These are phyloP conservation scores for Schizosaccharomyces octosporus DNA, from an alignment of 805 yeast species.

Conservation along the genomic window DNA sequence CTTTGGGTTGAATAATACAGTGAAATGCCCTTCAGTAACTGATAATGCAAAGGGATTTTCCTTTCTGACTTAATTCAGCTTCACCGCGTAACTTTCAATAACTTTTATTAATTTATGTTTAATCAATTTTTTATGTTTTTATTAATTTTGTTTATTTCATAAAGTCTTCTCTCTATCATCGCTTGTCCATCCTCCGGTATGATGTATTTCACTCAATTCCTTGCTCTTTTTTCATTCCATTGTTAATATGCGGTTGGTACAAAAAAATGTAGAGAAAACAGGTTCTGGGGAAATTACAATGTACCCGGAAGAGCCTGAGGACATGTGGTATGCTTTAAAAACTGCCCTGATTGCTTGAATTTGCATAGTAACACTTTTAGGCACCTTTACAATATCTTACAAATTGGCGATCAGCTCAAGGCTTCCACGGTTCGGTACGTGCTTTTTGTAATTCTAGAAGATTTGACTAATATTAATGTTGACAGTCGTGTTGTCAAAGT, in stretches of 20 bases:
- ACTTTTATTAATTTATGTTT: too few species aligned
- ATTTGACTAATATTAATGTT: not conserved
- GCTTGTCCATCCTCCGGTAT: too few species aligned
- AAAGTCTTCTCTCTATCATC: too few species aligned
- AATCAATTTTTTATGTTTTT: too few species aligned
- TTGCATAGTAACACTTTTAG: not conserved
- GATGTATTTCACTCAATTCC: too few species aligned
- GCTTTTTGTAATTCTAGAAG: not conserved
- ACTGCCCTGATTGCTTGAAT: not conserved
- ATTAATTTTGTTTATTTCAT: too few species aligned
- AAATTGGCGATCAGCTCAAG: constrained; percentile 48
- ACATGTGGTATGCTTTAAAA: constrained; percentile 30
- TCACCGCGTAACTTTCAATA: too few species aligned
- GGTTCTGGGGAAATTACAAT: constrained; percentile 40
- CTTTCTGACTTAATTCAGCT: too few species aligned
- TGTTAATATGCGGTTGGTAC: constrained; percentile 27
- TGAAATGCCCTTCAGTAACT: too few species aligned
- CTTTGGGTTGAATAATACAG: too few species aligned
- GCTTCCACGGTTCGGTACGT: constrained; percentile 42
- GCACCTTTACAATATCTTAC: constrained; percentile 53
- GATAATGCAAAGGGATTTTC: too few species aligned
- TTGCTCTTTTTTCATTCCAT: not conserved
- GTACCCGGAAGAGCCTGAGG: constrained; percentile 72
- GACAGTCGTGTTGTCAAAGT: constrained; percentile 5
- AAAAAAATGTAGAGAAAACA: constrained; percentile 29